Evolutionary conservation across 495 filamentous ascomycete species (phyloP).

Genomic region (Aspergillus asperescens): DNA sequence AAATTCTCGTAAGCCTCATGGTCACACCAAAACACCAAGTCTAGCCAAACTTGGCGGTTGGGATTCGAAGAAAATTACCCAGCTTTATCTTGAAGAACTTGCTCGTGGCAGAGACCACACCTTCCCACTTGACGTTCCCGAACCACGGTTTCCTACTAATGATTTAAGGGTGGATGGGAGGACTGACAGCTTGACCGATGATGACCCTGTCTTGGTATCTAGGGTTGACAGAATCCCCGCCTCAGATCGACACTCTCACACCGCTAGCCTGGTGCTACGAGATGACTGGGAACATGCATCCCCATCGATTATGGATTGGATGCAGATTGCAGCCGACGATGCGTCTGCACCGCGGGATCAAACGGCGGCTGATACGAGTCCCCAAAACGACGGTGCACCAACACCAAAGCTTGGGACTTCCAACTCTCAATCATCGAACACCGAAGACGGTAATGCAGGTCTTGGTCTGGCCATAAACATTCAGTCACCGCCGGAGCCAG

Average conservation of each 20-base stretch:
- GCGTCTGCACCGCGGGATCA: constrained; percentile 21
- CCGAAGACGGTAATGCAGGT: constrained; percentile 16
- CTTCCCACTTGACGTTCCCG: constrained; percentile 19
- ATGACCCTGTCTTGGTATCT: constrained; percentile 37
- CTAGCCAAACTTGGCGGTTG: constrained; percentile 48
- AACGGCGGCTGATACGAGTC: constrained; percentile 17
- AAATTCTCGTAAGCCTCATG: constrained; percentile 10
- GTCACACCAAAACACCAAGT: constrained; percentile 33
- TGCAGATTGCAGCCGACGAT: constrained; percentile 44
- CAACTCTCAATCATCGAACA: constrained; percentile 6
- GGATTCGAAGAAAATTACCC: constrained; percentile 49
- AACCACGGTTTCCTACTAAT: constrained; percentile 13
- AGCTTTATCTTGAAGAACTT: constrained; percentile 50
- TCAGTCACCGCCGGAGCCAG: constrained; percentile 23
- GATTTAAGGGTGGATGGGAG: constrained; percentile 17
- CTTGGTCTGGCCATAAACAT: constrained; percentile 39
- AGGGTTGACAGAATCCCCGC: constrained; percentile 18
- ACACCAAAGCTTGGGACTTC: constrained; percentile 24
- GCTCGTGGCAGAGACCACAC: constrained; percentile 32
- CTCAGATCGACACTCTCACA: constrained; percentile 23
- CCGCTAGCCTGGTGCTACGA: constrained; percentile 42
- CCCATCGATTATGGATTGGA: constrained; percentile 52
- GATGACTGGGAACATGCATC: constrained; percentile 53
- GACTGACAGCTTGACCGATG: constrained; percentile 31
- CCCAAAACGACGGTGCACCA: constrained; percentile 20